Evolutionary conservation across 257 asterid genomes (phyloP).

Genomic region (Rhazya stricta): DNA sequence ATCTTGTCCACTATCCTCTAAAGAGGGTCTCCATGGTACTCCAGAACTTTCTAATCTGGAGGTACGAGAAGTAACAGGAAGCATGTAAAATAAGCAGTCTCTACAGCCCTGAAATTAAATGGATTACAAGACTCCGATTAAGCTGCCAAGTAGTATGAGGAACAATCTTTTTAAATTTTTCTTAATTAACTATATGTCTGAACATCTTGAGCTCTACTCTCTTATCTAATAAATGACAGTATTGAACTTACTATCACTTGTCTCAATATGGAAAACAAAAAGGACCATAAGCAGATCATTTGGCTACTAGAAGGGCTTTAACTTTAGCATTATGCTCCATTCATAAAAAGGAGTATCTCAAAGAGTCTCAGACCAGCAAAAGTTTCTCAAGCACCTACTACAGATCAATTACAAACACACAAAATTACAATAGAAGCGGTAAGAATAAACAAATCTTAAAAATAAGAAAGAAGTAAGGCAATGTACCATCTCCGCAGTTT

Average conservation of each 20-base stretch:
- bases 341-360: background rate
- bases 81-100: background rate
- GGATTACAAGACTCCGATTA: too few species aligned
- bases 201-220: background rate
- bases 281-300: too few species aligned
- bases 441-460: slow-evolving; percentile 4
- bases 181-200: too few species aligned
- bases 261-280: too few species aligned
- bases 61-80: background rate
- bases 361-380: background rate
- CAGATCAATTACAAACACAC: slow-evolving; percentile 1
- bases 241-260: background rate
- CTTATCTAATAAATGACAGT: background rate
- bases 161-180: too few species aligned
- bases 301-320: background rate
- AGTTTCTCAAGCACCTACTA: background rate
- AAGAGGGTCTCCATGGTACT: too few species aligned
- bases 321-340: too few species aligned
- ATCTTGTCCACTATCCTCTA: too few species aligned
- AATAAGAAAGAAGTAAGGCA: background rate
- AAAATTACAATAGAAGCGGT: slow-evolving; percentile 4
- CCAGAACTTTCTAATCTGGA: too few species aligned
- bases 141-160: too few species aligned
- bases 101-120: too few species aligned
- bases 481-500: slow-evolving; percentile 3